These are phyloP conservation scores for Pisolithus albus DNA, from an alignment of 768 basidiomycete genomes.

Conservation along the genomic window DNA sequence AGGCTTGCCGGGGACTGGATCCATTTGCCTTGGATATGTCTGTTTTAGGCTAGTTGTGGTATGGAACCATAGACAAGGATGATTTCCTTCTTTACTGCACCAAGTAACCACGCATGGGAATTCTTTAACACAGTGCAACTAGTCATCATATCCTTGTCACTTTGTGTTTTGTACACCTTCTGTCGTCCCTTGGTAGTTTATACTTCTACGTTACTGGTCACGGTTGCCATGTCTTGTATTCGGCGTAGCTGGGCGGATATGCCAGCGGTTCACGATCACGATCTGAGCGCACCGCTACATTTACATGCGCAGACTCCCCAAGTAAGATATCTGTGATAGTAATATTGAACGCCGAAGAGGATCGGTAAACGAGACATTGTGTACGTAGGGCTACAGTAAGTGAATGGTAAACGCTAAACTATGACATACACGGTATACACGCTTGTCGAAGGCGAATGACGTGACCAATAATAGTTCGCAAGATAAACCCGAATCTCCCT, in stretches of 20 bases:
- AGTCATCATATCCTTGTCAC: not conserved
- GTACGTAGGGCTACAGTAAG: not conserved
- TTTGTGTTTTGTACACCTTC: not conserved
- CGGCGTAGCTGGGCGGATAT: not conserved
- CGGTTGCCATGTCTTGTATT: not conserved
- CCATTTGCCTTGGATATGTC: not conserved
- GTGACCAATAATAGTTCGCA: not conserved
- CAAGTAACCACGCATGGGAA: no score
- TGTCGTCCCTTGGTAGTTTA: not conserved
- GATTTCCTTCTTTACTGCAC: slow-evolving; percentile 2
- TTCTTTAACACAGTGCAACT: no score
- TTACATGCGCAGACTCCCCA: no score
- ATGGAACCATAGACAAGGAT: slow-evolving; percentile 3
- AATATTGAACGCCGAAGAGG: not conserved
- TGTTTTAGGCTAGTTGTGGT: not conserved
- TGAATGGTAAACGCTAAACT: not conserved
- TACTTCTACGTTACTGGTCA: not conserved
- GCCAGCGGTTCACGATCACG: not conserved
- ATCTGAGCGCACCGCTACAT: no score
- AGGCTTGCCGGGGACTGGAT: slow-evolving; percentile 4
- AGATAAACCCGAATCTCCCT: slow-evolving; percentile 3
- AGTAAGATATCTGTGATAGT: not conserved
- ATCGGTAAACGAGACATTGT: not conserved
- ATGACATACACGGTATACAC: not conserved
- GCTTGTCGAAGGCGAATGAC: not conserved